Base-by-base conservation (phyloP, 164 flowering plant genomes). In the Aristolochia californica region DNA sequence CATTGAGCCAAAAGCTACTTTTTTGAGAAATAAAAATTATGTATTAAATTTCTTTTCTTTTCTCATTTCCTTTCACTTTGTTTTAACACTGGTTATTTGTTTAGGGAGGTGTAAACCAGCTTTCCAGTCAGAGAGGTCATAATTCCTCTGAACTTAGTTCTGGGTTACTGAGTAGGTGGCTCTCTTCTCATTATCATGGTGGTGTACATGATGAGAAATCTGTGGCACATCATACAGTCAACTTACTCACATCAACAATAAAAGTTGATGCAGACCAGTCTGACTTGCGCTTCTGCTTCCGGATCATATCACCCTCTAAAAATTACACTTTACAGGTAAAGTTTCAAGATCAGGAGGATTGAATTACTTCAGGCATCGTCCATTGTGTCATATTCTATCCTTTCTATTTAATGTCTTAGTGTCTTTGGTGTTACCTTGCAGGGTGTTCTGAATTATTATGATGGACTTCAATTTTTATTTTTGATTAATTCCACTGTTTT, bases 211-310 rank as follows among this genome's bases (percentile, higher is more conserved):
- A 90, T 69, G 99, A 93, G 70, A 89, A 89, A 68, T 77, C 99
- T 62, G 96, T 80, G 63, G 95, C 96, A 50, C 95, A 77, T 66
- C 96, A 90, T 69, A 94, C 96, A 20, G 96, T 94, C 60, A 90
- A 94, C 79, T 79, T 94, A 63, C 83, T 90, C 54, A 94, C 99
- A 40, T 94, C 99, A 49, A 94, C 99, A 54, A 94, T 94, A 52
- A 94, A 94, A 73, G 85, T 79, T 68, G 97, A 94, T 73, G 95
- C 96, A 7, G 97, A 94, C 56, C 97, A 87, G 75, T 85, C 96
- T 51, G 99, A 94, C 73, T 75, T 94, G 61, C 77, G 99, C 60
- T 90, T 94, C 70, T 94, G 97, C 74, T 94, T 94, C 74, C 76
- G 96, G 62, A 94, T 94, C 54, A 90, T 94, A 70, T 94, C 99